Percentiles rank a stretch among this genome's conserved stretches.
phyloP scores from a whole-genome alignment of 305 asterid genomes.

The Ruellia speciosa region DNA sequence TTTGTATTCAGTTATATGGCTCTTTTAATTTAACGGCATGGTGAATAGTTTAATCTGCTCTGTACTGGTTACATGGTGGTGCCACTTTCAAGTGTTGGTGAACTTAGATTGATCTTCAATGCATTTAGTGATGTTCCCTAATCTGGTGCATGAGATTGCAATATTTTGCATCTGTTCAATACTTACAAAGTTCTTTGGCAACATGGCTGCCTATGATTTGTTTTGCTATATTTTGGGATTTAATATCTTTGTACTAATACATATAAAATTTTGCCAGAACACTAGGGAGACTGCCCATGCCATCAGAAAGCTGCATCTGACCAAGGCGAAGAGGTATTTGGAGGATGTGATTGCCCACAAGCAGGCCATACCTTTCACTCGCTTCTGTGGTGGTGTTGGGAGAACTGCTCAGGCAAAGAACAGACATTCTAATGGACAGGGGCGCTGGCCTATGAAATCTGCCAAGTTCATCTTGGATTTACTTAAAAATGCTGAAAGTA shows the following conservation, averaged over 20 bases:
- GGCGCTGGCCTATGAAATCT: slow-evolving; percentile 81
- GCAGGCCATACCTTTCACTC: slow-evolving; percentile 81
- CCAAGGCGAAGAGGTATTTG: slow-evolving; percentile 65
- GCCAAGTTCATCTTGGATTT: slow-evolving; percentile 63
- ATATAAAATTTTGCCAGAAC: neutral
- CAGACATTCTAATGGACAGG: slow-evolving; percentile 83
- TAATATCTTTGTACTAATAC: neutral
- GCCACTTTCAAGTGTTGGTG: too few species aligned
- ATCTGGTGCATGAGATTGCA: too few species aligned
- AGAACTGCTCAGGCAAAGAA: slow-evolving; percentile 79
- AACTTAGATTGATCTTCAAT: too few species aligned
- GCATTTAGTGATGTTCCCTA: too few species aligned
- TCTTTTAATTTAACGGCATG: too few species aligned
- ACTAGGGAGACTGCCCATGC: slow-evolving; percentile 17
- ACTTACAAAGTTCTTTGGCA: too few species aligned
- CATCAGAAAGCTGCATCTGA: slow-evolving; percentile 48
- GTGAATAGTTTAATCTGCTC: too few species aligned
- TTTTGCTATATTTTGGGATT: neutral
- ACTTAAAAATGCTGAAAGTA: slow-evolving; percentile 72
- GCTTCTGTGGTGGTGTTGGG: slow-evolving; percentile 74
- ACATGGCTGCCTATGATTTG: neutral
- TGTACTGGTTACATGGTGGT: too few species aligned
- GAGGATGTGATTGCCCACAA: slow-evolving; percentile 77
- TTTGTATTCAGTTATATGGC: too few species aligned
- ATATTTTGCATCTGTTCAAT: too few species aligned